A percentile compares a stretch with the other conserved stretches of the same genome.
These are phyloP conservation scores for Sclerotiophoma versabilis DNA, from an alignment of 2,329 filamentous ascomycete species.

Conservation along the genomic window DNA sequence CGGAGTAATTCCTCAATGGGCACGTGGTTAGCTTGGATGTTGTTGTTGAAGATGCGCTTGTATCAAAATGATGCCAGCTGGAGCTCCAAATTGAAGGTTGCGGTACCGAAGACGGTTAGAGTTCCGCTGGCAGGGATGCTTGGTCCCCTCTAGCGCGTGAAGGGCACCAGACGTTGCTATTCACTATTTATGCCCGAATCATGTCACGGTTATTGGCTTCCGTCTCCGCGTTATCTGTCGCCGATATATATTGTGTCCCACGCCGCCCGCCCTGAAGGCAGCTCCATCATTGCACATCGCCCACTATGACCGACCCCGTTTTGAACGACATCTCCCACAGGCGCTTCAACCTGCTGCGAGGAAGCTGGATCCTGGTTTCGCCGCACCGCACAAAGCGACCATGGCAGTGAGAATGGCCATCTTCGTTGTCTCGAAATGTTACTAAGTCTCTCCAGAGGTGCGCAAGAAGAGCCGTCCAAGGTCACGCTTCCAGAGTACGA, in stretches of 20 bases:
- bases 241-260: constrained; percentile 11
- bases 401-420: constrained; percentile 79
- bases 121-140: constrained; percentile 34
- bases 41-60: constrained; percentile 41
- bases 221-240: constrained; percentile 17
- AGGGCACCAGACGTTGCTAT: constrained; percentile 32
- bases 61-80: constrained; percentile 19
- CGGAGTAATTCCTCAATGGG: constrained; percentile 35
- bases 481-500: constrained; percentile 77
- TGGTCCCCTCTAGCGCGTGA: constrained; percentile 22
- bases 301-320: constrained; percentile 56
- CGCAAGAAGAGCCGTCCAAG: constrained; percentile 57
- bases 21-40: constrained; percentile 29
- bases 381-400: constrained; percentile 96
- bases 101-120: constrained; percentile 29
- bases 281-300: background rate
- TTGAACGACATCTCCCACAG: constrained; percentile 94
- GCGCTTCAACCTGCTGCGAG: constrained; percentile 89
- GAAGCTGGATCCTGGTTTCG: constrained; percentile 91
- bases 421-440: background rate
- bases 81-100: constrained; percentile 8
- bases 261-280: constrained; percentile 6
- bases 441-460: constrained; percentile 48
- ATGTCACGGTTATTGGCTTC: constrained; percentile 25
- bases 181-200: constrained; percentile 34